Conservation (phyloP, 2,329 filamentous ascomycete species). For the Coniochaeta sp. region DNA sequence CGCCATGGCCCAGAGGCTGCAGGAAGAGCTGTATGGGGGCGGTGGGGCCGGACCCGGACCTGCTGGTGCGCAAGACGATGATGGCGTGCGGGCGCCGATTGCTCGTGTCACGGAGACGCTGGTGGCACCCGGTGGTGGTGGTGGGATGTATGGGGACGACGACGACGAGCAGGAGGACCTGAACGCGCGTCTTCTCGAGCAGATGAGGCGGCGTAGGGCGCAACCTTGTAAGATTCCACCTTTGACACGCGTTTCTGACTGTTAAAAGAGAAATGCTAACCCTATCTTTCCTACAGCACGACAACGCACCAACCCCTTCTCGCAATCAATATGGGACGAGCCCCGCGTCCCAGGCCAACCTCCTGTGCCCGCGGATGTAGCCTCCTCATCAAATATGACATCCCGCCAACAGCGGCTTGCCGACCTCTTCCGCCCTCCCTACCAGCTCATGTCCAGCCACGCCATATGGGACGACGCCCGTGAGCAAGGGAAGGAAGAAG, state of each 20-base stretch:
- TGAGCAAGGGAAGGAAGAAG: constrained; percentile 74
- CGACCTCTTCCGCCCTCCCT: constrained; percentile 87
- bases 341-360: not conserved
- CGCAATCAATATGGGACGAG: constrained; percentile 29
- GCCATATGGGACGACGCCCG: constrained; percentile 83
- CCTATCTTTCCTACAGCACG: constrained; percentile 7
- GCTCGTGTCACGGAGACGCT: constrained; percentile 86
- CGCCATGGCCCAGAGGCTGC: constrained; percentile 82
- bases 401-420: constrained; percentile 73
- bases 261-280: not conserved
- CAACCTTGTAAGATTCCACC: not conserved
- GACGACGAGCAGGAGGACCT: constrained; percentile 47
- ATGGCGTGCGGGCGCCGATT: constrained; percentile 79
- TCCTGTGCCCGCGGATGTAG: constrained; percentile 15
- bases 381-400: constrained; percentile 41
- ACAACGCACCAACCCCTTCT: constrained; percentile 26
- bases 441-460: constrained; percentile 75
- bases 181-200: constrained; percentile 56
- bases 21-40: constrained; percentile 80
- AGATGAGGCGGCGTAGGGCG: constrained; percentile 46
- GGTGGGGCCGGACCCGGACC: not conserved
- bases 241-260: too few species aligned
- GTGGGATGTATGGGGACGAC: too few species aligned
- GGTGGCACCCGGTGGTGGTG: constrained; percentile 54
- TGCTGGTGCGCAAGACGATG: constrained; percentile 20